Base-by-base conservation (phyloP, 1,284 basidiomycete genomes). In the Fomitiporia mediterranea region DNA sequence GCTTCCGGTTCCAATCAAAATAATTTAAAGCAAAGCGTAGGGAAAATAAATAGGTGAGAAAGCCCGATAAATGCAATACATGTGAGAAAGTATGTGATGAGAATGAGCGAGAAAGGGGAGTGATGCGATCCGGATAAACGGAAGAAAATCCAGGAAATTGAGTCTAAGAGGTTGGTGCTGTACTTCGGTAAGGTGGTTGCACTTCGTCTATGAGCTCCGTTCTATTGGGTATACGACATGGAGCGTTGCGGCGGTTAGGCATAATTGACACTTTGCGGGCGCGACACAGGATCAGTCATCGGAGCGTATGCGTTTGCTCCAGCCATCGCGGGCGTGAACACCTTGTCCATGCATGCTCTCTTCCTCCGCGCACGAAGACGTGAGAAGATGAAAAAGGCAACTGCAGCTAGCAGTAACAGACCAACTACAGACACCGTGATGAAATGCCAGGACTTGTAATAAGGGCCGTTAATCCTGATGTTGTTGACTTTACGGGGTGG, bases 241-340 rank as follows among this genome's bases (percentile, higher is more conserved):
- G n/a, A n/a, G n/a, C n/a, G n/a, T n/a, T 34, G 13, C 27, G 51
- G 30, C 27, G 51, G 30, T 3, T 21, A 27, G 25, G 28, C 39
- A n/a, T 13, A 15, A 3, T 43, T 38, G 5, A 23, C 39, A 28
- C n/a, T 17, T 40, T n/a, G 27, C 38, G 39, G 38, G 40, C 15
- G 25, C n/a, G 43, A 3, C 51, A 35, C 19, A 15, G 51, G 11
- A 17, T 53, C 51, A 15, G 21, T 25, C 17, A 56, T n/a, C 2
- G 54, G 54, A 23, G 28, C 25, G 38, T 58, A 58, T 40, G 57
- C 58, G 13, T 43, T 43, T 2, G 27, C 19, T 25, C 51, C 52
- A 17, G 30, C 52, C 57, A 58, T 58, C n/a, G 35, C 28, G 5
- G 57, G 57, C 35, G 50, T 43, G 53, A 57, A 57, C 17, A 34